Evolutionary conservation across 345 rosid species (phyloP), one percentile per base, ranked within the genome.

Genomic region (Geranium rotundifolium): DNA sequence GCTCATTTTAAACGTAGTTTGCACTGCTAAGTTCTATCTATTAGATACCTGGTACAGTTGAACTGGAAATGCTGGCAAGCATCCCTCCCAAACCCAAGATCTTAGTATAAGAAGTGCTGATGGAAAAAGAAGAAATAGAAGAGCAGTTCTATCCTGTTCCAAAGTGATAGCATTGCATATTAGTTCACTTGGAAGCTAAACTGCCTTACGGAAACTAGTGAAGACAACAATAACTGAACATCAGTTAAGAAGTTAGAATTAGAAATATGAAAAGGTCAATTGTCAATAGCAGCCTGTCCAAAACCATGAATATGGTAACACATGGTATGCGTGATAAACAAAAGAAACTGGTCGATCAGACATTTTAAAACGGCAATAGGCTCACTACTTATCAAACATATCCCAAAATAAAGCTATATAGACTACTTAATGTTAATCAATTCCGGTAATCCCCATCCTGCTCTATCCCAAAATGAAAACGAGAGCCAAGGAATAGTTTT

Each of bases 51-150:
- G 89, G 63, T 93, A 93, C 29, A 88, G 81, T 68, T 93, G 99
- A 71, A 93, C 99, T 55, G 99, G 97, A 68, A 93, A 88, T 19
- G 95, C 85, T 1, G 97, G 97, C 81, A 90, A 79, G 76, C 99
- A 93, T 27, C 95, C 95, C 65, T 70, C 78, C 99, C 99, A 93
- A 55, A 82, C 69, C 82, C 83, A 83, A 56, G 96, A 82, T 77
- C 99, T 81, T 63, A 86, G 76, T 50, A 80, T 71, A 4, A 90
- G 83, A n/a, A 93, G 85, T 52, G 69, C 50, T 19, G 91, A 80
- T 4, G 99, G 99, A 68, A 93, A 93, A 49, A 93, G 77, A 65
- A 90, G 97, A 72, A 93, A 93, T 17, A 93, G 79, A 69, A 90
- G 85, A 72, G 97, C 99, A 29, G 99, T 93, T 72, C 81, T 86